These are phyloP conservation scores for Aspergillus brasiliensis DNA, from an alignment of 2,329 filamentous ascomycete species.

Conservation along the genomic window DNA sequence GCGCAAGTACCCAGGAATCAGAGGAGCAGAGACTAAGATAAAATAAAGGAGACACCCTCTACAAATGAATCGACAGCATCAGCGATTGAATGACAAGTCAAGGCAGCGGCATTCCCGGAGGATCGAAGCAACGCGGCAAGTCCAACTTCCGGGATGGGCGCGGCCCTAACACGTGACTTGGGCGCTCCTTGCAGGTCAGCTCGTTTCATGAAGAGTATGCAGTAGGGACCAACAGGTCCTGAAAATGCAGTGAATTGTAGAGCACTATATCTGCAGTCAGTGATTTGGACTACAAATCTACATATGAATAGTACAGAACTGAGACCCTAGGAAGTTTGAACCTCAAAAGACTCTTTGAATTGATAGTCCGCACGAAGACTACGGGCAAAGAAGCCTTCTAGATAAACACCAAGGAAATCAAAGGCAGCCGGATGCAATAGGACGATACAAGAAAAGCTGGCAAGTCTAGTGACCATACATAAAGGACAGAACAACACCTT, in stretches of 20 bases:
- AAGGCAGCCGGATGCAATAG: not conserved
- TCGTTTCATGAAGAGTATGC: not conserved
- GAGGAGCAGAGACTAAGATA: not conserved
- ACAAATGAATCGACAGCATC: conserved; percentile 17
- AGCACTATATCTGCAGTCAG: not conserved
- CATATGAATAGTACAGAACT: no score
- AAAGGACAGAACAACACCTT: conserved; percentile 30
- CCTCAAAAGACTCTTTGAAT: not conserved
- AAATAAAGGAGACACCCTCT: conserved; percentile 12
- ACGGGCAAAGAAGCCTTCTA: not conserved
- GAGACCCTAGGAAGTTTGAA: not conserved
- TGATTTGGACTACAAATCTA: no score
- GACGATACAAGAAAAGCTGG: conserved; percentile 26
- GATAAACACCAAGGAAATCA: conserved; percentile 15
- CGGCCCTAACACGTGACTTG: conserved; percentile 14
- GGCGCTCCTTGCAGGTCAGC: conserved; percentile 4
- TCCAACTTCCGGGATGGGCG: conserved; percentile 8
- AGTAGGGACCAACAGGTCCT: no score
- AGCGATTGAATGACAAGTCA: conserved; percentile 12
- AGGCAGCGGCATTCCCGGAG: not conserved
- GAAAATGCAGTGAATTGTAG: not conserved
- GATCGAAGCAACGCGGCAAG: conserved; percentile 1
- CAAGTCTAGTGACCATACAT: conserved; percentile 31
- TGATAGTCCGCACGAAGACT: not conserved
- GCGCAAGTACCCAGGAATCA: conserved; percentile 1